Conservation (phyloP, 768 basidiomycete genomes). For the Paxillus ammoniavirescens region DNA sequence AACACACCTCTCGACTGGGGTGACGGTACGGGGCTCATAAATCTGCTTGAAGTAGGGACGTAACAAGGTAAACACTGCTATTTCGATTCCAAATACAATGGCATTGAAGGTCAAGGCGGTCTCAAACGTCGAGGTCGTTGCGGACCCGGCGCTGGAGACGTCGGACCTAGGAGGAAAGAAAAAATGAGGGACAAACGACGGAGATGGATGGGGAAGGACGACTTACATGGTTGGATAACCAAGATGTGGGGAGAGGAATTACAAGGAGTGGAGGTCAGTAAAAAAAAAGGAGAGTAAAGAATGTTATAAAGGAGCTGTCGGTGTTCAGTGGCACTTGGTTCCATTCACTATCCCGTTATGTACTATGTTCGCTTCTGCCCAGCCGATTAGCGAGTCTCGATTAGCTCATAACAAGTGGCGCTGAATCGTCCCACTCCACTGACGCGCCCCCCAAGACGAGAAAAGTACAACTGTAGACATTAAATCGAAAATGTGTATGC, state of each 20-base stretch:
- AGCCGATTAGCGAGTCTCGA: no score
- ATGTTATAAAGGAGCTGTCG: no score
- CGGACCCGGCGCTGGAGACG: slow-evolving; percentile 43
- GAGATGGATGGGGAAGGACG: neutral
- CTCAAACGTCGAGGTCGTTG: slow-evolving; percentile 76
- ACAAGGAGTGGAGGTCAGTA: slow-evolving; percentile 7
- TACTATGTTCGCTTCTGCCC: no score
- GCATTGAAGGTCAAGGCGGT: slow-evolving; percentile 85
- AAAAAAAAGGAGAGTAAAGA: slow-evolving; percentile 6
- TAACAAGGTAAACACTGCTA: slow-evolving; percentile 77
- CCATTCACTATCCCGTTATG: no score
- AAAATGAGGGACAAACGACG: neutral
- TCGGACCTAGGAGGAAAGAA: slow-evolving; percentile 34
- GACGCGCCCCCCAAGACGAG: no score
- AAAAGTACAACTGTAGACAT: no score
- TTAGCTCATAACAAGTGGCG: no score
- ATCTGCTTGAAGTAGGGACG: slow-evolving; percentile 84
- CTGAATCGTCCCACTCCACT: no score
- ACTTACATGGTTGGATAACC: slow-evolving; percentile 20
- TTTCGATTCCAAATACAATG: slow-evolving; percentile 66
- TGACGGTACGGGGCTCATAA: slow-evolving; percentile 85
- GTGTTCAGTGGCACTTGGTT: no score
- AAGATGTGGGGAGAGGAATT: neutral
- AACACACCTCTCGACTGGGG: slow-evolving; percentile 43
- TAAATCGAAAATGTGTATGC: no score